phyloP scores from a whole-genome alignment of 129 eudicot species.

The Escallonia herrerae region DNA sequence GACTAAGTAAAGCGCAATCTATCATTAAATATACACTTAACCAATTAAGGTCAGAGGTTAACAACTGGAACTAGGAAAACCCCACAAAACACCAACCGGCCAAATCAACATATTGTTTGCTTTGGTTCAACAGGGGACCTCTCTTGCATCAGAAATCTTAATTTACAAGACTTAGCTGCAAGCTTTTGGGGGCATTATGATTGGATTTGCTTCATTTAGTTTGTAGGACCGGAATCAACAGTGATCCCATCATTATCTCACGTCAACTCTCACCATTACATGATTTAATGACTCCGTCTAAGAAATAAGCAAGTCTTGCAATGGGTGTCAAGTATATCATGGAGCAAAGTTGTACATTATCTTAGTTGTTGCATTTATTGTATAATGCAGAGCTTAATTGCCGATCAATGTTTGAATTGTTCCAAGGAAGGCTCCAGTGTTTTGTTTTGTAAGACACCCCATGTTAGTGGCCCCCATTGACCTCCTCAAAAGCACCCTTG shows the following conservation, averaged over 20 bases:
- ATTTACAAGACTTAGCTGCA: not conserved
- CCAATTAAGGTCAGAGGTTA: slow-evolving; percentile 2
- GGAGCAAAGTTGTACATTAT: no score
- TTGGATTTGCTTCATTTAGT: not conserved
- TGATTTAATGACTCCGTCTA: not conserved
- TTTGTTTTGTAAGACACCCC: not conserved
- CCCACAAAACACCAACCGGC: not conserved
- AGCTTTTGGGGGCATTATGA: not conserved
- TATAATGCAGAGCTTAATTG: not conserved
- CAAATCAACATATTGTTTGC: not conserved
- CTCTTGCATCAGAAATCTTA: not conserved
- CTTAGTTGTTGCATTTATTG: not conserved
- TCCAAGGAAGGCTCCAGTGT: not conserved
- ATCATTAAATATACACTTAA: not conserved
- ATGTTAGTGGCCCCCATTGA: not conserved
- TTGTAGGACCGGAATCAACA: not conserved
- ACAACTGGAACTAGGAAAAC: slow-evolving; percentile 5
- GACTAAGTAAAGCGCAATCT: slow-evolving; percentile 6
- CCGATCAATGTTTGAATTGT: not conserved
- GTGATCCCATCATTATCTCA: not conserved
- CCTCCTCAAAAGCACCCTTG: not conserved
- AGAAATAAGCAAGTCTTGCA: no score
- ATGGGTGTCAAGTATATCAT: no score
- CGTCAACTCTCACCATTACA: not conserved
- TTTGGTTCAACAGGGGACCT: not conserved